Percentiles rank a stretch among this genome's conserved stretches.
These are phyloP conservation scores for Biscutella auriculata DNA, from an alignment of 441 rosid genomes.

Conservation along the genomic window DNA sequence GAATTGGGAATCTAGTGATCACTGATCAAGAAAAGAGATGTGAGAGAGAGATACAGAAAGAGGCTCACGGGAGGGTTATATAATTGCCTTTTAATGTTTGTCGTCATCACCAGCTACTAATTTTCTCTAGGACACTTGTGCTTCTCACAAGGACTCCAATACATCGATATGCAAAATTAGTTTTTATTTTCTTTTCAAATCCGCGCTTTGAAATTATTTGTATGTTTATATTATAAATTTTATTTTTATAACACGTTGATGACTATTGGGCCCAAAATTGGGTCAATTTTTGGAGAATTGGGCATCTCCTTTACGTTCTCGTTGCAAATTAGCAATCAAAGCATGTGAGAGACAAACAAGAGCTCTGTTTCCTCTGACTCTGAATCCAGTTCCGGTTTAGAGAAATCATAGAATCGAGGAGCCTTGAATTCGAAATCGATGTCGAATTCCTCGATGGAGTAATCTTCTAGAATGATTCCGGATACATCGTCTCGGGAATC, in stretches of 20 bases:
- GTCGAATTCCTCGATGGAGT: slow-evolving; percentile 23
- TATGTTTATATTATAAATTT: background rate
- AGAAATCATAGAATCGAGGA: slow-evolving; percentile 36
- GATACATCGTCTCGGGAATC: slow-evolving; percentile 11
- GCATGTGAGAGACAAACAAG: too few relatives aligned
- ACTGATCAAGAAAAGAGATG: too few relatives aligned
- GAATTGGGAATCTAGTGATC: background rate
- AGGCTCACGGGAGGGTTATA: background rate
- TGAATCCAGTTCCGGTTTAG: slow-evolving; percentile 20
- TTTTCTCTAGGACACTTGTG: slow-evolving; percentile 9
- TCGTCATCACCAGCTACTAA: slow-evolving; percentile 1
- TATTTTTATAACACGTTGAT: background rate
- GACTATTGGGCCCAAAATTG: background rate
- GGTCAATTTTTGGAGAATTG: too few relatives aligned
- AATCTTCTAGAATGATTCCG: background rate
- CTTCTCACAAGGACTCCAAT: background rate
- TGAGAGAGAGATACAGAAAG: background rate
- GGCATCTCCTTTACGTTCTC: too few relatives aligned
- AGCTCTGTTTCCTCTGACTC: slow-evolving; percentile 28
- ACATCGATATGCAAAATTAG: background rate
- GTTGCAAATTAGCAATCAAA: too few relatives aligned
- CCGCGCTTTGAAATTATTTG: background rate
- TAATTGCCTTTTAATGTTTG: slow-evolving; percentile 9
- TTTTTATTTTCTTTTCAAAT: background rate
- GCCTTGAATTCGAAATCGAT: slow-evolving; percentile 46